Base-by-base conservation (phyloP, 2,329 filamentous ascomycete genomes). In the Hirsutella rhossiliensis region DNA sequence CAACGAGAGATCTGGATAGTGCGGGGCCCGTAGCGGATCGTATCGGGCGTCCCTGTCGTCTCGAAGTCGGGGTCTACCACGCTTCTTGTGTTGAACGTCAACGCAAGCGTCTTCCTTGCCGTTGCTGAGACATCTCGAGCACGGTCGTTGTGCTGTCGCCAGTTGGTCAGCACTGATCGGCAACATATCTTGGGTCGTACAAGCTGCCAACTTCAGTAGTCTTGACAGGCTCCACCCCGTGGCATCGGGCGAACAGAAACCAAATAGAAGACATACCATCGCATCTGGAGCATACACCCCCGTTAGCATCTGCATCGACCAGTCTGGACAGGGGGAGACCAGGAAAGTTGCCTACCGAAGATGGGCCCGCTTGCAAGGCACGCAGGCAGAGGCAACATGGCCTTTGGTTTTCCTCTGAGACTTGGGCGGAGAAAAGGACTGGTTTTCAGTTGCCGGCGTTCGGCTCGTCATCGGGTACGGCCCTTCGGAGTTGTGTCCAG, bases 21-120 rank as follows among this genome's bases (percentile, higher is more conserved):
- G 66, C 39, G 67, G 61, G 46, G 68, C 70, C 46, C 71, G 67
- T 3, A 67, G 58, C 15, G 66, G 58, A 46, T 80, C 78, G 53
- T 74, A 80, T 49, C 76, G 70, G 41, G 71, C 57, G 50, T 82
- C 77, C 52, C 75, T 69, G 47, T 86, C 82, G 56, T 90, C 85
- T 54, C 85, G 77, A 52, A 92, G 67, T 50, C 86, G 75, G 47
- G 86, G 86, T 41, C 86, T 75, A 37, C 86, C 86, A 53, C 86
- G 71, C 61, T 90, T 92, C 63, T 90, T 92, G 63, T 92, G 86
- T 56, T 87, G 82, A 30, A 92, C 85, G 62, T 92, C 86, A 53
- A 87, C 71, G 57, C 86, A 92, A 8, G 80, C 73, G 46, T 88
- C 84, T 69, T 90, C 72, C 55, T 90, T 92, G 47, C 84, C 83